Base-by-base conservation (phyloP, 192 early-diverging fungal species). In the Oehlia diaphana region DNA sequence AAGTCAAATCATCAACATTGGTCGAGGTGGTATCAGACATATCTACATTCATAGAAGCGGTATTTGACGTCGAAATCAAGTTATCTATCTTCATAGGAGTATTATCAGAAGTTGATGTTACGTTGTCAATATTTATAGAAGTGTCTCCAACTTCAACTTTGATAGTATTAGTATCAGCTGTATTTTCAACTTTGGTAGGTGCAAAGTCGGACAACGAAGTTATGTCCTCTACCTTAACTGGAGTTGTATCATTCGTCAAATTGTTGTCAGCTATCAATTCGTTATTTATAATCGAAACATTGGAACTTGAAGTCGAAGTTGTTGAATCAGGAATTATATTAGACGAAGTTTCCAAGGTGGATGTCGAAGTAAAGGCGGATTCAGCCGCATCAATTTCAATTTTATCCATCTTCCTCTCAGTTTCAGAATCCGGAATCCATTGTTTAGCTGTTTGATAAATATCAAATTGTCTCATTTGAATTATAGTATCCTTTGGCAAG, bases 381-480 rank as follows among this genome's bases (percentile, higher is more conserved):
- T 67, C 65, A 12, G 33, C 26, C 19, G 65, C 26, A 16, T 33
- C n/a, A 31, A 67, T 58, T 58, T 58, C 19, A 21, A 58, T 58
- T 58, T 58, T 19, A 21, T 58, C 53, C 53, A 58, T 58, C 6
- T 6, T 58, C 7, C 4, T 58, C 5, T 58, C 53, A 58, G 53
- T 58, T 21, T 58, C 65, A 4, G 65, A 7, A 33, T 67, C 65
- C 0, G 65, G 65, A 33, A 67, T 7, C 65, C 65, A 67, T 16
- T 26, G 26, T 9, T 67, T 67, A 5, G 65, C 65, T 67, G 35
- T 31, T 33, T 16, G 28, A 67, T 67, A 67, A 67, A 67, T 67
- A 16, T 67, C 65, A 28, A 33, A 67, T 67, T 67, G 65, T 14
- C 65, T 67, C 65, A 67, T 67, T 33, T 67, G 65, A 33, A 67